phyloP scores from a whole-genome alignment of 345 rosid genomes.

The Linum usitatissimum region DNA sequence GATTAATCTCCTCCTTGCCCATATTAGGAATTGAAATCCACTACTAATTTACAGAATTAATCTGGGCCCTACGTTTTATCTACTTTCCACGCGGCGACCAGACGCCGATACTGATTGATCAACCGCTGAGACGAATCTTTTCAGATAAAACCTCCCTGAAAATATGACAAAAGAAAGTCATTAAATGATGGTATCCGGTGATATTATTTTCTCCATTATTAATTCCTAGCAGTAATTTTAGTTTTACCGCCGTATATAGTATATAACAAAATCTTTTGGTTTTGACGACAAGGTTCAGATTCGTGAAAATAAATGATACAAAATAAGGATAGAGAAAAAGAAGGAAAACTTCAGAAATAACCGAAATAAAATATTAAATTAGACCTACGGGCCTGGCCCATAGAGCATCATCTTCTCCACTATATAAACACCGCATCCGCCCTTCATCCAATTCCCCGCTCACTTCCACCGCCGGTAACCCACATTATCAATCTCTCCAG shows the following conservation, averaged over 20 bases:
- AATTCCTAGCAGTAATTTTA: too few species aligned
- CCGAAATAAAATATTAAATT: too few species aligned
- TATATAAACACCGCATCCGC: constrained; percentile 35
- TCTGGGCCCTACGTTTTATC: not conserved
- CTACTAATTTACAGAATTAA: too few species aligned
- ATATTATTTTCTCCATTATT: too few species aligned
- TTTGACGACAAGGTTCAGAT: too few species aligned
- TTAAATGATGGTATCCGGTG: not conserved
- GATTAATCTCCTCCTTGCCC: too few species aligned
- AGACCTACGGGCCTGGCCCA: not conserved
- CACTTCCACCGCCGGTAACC: constrained; percentile 13
- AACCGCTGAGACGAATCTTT: not conserved
- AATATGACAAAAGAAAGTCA: not conserved
- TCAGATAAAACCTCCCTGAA: not conserved
- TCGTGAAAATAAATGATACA: not conserved
- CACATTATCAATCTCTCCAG: constrained; percentile 11
- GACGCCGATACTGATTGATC: not conserved
- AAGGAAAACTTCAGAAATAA: not conserved
- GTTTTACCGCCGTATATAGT: too few species aligned
- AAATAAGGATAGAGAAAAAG: not conserved
- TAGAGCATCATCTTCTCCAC: constrained; percentile 4
- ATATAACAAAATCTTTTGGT: too few species aligned
- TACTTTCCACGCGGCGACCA: not conserved
- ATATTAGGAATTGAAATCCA: too few species aligned
- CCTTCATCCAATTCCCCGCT: constrained; percentile 54